phyloP scores from a whole-genome alignment of 805 yeast species.

The Lipomyces lipofer region DNA sequence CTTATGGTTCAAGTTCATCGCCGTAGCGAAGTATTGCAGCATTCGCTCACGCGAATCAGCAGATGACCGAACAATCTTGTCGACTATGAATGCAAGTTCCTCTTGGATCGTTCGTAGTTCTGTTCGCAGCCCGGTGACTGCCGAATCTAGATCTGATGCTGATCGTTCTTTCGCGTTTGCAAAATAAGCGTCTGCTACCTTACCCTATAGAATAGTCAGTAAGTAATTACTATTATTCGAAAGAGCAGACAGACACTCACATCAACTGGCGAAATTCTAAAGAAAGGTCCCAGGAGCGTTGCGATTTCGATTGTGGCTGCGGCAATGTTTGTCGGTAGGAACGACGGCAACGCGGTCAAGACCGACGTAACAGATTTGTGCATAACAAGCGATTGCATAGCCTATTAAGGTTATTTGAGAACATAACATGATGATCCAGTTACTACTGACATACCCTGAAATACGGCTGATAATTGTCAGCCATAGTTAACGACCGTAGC shows the following conservation, averaged over 20 bases:
- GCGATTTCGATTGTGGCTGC: conserved; percentile 58
- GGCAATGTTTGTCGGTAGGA: conserved; percentile 47
- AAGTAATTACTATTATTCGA: neutral
- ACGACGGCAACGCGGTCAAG: conserved; percentile 59
- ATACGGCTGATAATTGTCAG: conserved; percentile 34
- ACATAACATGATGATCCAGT: too few relatives aligned
- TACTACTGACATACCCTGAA: conserved; percentile 53
- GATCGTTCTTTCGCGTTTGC: conserved; percentile 38
- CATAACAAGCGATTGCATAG: conserved; percentile 56
- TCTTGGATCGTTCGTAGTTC: conserved; percentile 55
- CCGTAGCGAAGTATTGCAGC: conserved; percentile 66
- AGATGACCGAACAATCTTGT: conserved; percentile 75
- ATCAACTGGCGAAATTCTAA: conserved; percentile 72
- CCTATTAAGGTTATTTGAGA: neutral
- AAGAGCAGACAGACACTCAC: conserved; percentile 25
- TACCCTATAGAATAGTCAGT: conserved; percentile 7
- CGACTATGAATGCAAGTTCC: conserved; percentile 66
- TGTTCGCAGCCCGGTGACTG: conserved; percentile 60
- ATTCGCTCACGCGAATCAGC: conserved; percentile 61
- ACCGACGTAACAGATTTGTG: conserved; percentile 62
- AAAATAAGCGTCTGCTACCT: conserved; percentile 31
- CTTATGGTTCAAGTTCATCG: conserved; percentile 80
- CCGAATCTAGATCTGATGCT: conserved; percentile 48
- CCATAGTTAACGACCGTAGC: conserved; percentile 35
- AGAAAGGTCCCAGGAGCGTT: conserved; percentile 75